A percentile compares a stretch with the other conserved stretches of the same genome.
Evolutionary conservation across 2,329 filamentous ascomycete species (phyloP).

Genomic region (Nemania sp.): DNA sequence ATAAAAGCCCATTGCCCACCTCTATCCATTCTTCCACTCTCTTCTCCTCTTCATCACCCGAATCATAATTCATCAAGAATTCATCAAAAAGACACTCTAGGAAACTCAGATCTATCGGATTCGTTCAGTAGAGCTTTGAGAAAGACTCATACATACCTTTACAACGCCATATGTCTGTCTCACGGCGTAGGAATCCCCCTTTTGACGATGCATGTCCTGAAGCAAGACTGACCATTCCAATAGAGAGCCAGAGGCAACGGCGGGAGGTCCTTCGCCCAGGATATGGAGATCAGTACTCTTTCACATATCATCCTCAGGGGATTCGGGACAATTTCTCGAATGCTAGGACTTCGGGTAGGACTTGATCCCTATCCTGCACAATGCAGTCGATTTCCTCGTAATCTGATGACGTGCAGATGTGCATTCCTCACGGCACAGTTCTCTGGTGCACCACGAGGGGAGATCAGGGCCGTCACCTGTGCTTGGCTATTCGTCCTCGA

Average conservation of each 20-base stretch:
- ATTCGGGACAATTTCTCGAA: conserved; percentile 1
- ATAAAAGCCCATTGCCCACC: conserved; percentile 37
- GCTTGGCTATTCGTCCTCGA: not conserved
- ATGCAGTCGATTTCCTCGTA: not conserved
- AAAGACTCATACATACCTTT: conserved; percentile 25
- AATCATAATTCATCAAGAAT: conserved; percentile 27
- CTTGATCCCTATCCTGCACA: conserved; percentile 1
- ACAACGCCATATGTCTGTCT: conserved; percentile 14
- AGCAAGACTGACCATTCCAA: conserved; percentile 13
- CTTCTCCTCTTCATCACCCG: conserved; percentile 26
- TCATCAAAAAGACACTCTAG: conserved; percentile 20
- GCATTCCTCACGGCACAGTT: conserved; percentile 11
- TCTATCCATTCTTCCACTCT: conserved; percentile 28
- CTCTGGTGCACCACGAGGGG: conserved; percentile 4
- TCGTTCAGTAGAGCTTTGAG: conserved; percentile 22
- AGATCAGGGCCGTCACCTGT: conserved; percentile 7
- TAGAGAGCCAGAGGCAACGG: conserved; percentile 15
- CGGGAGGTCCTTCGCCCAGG: conserved; percentile 4
- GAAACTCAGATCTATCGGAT: conserved; percentile 17
- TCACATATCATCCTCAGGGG: conserved; percentile 5
- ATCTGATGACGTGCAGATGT: conserved; percentile 18
- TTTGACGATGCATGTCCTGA: conserved; percentile 5
- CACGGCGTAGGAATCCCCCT: conserved; percentile 24
- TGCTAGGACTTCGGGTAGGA: conserved; percentile 20
- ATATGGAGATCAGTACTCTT: conserved; percentile 9